Evolutionary conservation across 2,329 filamentous ascomycete species (phyloP), one percentile per base, ranked within the genome.

Genomic region (Epichloe aotearoae): DNA sequence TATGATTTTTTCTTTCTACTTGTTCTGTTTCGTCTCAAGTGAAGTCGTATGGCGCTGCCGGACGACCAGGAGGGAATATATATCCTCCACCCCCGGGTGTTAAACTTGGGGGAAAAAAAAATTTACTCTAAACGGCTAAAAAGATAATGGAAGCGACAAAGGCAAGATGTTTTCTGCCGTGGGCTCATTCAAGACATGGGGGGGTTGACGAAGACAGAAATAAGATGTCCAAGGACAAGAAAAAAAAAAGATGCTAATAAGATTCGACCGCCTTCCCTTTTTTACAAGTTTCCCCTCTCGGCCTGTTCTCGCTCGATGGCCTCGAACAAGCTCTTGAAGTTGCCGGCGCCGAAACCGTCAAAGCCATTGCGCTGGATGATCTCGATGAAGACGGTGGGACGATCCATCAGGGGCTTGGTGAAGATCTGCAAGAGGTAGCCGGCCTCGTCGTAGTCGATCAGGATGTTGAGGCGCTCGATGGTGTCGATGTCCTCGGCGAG

Each of bases 291-390:
- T 1, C 91, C 90, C 51, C 90, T 75, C 66, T 85, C 74, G 44
- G 82, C 88, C 74, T 96, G 91, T 68, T 96, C 90, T 47, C 90
- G 74, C 76, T 96, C 91, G 65, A 96, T 94, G 3, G 91, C 90
- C 74, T 96, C 90, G 61, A 96, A 96, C 59, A 96, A 62, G 54
- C 84, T 89, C 79, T 89, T 95, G 73, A 96, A 96, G 68, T 96
- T 97, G 1, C 91, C 91, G 0, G 90, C 91, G 4, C 91, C 90
- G 59, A 96, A 96, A 0, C 91, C 91, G 34, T 86, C 83, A 66
- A 96, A 96, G 56, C 88, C 83, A 60, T 94, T 84, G 52, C 90
- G 74, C 73, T 96, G 89, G 60, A 96, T 96, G 60, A 96, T 95
- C 77, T 96, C 91, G 56, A 96, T 82, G 64, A 96, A 96, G 30